Conservation (phyloP, 306 rosid species). For the Canavalia ensiformis region DNA sequence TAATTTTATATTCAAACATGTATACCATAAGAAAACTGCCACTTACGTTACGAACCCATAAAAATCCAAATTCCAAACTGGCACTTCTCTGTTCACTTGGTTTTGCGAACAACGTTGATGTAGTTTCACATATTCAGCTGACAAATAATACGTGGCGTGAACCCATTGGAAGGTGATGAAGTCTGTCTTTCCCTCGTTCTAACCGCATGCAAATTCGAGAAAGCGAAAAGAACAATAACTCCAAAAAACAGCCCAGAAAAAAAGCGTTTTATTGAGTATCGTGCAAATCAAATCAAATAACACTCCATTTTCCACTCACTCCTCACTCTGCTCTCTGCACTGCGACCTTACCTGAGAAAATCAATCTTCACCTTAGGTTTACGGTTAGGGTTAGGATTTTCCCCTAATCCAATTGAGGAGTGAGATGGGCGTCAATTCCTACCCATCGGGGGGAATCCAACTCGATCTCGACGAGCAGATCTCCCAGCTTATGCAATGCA, state of each 20-base stretch:
- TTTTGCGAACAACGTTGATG: too few species aligned
- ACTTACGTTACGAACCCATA: too few species aligned
- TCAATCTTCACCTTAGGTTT: slow-evolving; percentile 7
- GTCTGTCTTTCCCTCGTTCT: too few species aligned
- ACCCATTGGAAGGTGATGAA: too few species aligned
- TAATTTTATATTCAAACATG: too few species aligned
- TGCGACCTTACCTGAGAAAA: slow-evolving; percentile 25
- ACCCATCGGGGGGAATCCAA: slow-evolving; percentile 62
- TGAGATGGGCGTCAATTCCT: slow-evolving; percentile 71
- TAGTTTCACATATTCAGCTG: too few species aligned
- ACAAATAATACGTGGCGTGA: too few species aligned
- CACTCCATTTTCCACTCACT: background rate
- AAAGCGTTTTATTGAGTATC: background rate
- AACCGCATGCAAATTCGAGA: background rate
- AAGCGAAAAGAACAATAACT: background rate
- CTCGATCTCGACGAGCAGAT: slow-evolving; percentile 81
- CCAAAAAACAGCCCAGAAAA: background rate
- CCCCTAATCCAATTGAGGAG: slow-evolving; percentile 47
- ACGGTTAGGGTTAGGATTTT: slow-evolving; percentile 55
- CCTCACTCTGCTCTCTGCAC: slow-evolving; percentile 34
- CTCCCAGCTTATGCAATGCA: slow-evolving; percentile 92
- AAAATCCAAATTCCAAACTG: too few species aligned
- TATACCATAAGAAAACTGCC: too few species aligned
- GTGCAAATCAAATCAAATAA: background rate
- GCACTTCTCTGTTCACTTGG: too few species aligned